A percentile compares a stretch with the other conserved stretches of the same genome.
These are phyloP conservation scores for Toxicodendron radicans DNA, from an alignment of 345 rosid genomes.

Conservation along the genomic window DNA sequence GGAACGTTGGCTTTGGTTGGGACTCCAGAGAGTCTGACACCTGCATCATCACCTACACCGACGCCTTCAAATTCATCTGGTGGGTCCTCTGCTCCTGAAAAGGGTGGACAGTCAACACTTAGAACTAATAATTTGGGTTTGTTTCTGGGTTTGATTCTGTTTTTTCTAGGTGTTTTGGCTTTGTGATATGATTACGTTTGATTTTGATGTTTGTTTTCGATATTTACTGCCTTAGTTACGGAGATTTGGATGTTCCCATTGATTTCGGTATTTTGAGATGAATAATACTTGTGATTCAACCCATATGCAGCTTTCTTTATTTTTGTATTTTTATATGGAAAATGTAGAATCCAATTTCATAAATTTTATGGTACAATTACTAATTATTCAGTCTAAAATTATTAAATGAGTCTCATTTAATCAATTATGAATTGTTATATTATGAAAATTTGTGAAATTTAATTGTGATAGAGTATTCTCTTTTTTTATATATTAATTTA, in stretches of 20 bases:
- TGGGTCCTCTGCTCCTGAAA: not conserved
- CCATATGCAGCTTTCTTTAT: not conserved
- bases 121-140: slow-evolving; percentile 4
- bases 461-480: too few species aligned
- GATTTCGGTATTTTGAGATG: not conserved
- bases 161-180: not conserved
- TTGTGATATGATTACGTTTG: not conserved
- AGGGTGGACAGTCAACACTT: not conserved
- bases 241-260: not conserved
- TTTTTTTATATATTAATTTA: too few species aligned
- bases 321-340: not conserved
- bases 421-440: too few species aligned
- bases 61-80: not conserved
- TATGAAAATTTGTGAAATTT: too few species aligned
- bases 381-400: too few species aligned
- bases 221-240: not conserved
- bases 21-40: not conserved
- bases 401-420: too few species aligned
- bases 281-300: not conserved
- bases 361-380: too few species aligned
- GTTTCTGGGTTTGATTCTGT: not conserved
- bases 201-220: not conserved
- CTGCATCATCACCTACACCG: not conserved
- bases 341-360: too few species aligned
- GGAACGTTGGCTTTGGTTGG: slow-evolving; percentile 32